phyloP scores from a whole-genome alignment of 495 filamentous ascomycete species.

The Hamigera avellanea region DNA sequence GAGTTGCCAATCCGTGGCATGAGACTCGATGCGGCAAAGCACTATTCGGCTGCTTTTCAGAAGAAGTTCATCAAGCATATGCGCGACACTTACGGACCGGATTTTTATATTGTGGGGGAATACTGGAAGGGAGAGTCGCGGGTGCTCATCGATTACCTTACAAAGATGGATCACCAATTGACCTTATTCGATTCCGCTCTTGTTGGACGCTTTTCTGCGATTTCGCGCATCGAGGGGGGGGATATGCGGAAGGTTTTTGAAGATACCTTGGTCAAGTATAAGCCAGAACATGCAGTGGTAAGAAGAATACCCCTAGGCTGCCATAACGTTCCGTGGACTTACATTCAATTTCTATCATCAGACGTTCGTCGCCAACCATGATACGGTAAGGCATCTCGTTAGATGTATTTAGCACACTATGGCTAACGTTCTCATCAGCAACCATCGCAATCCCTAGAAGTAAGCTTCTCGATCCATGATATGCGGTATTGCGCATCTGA shows the following conservation, averaged over 20 bases:
- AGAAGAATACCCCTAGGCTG: constrained; percentile 7
- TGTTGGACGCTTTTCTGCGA: constrained; percentile 48
- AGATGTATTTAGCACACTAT: not conserved
- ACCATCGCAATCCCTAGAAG: constrained; percentile 47
- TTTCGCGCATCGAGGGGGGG: constrained; percentile 36
- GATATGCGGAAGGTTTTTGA: constrained; percentile 55
- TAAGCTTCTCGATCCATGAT: constrained; percentile 7
- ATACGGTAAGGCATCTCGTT: constrained; percentile 22
- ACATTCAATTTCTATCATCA: constrained; percentile 1
- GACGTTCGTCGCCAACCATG: constrained; percentile 35
- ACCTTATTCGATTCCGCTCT: constrained; percentile 59
- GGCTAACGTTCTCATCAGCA: constrained; percentile 27
- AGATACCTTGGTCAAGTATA: constrained; percentile 42
- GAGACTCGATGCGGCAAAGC: constrained; percentile 64
- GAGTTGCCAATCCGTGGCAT: constrained; percentile 52
- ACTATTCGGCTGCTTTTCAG: constrained; percentile 56
- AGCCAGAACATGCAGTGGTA: constrained; percentile 54
- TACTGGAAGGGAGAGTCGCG: constrained; percentile 55
- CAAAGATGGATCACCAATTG: constrained; percentile 45
- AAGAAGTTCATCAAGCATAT: constrained; percentile 45
- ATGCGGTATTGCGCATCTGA: constrained; percentile 2
- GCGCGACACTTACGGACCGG: constrained; percentile 30
- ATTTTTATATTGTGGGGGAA: constrained; percentile 62
- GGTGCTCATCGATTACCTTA: constrained; percentile 44
- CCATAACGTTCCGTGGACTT: too few species aligned